Base-by-base conservation (phyloP, 164 flowering plant genomes). In the Paratinospora sagittata region DNA sequence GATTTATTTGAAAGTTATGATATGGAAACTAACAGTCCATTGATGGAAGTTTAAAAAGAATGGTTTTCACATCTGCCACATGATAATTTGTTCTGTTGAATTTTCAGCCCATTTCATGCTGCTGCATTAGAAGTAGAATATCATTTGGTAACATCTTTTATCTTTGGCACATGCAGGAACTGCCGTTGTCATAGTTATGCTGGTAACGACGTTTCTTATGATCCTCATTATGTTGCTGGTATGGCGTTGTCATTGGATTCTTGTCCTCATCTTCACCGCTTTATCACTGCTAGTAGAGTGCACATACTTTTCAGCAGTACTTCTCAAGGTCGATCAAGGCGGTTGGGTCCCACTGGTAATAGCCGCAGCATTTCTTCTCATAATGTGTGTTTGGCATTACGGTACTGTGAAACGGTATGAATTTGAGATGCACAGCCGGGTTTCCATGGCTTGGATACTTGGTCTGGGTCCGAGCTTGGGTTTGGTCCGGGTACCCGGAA, bases 301-400 rank as follows among this genome's bases (percentile, higher is more conserved):
- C 37, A 80, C 87, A 0, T 94, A 91, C 75, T 79, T 94, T 73
- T 87, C 90, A n/a, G 88, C 97, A 0, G 91, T 91, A 36, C 85
- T 96, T 62, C 82, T 87, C 74, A 96, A 96, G 81, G 67, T 96
- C n/a, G 85, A 87, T 67, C 98, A 96, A 85, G 99, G 99, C 49
- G 99, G 99, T 0, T 93, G 98, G 98, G 98, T 90, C 61, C 98
- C 99, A 0, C 95, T 96, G 10, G 98, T 85, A 37, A 91, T 93
- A 24, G 90, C 99, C 16, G 91, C 86, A 17, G 87, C 85, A 39
- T 91, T 90, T 76, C 84, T 91, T 13, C 1, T 93, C 67, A 82
- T 93, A 70, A 96, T 96, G 98, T 86, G 82, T 34, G 86, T 88
- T 47, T 93, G 98, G 98, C 99, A 96, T 74, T 96, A 96, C 37